Conservation (phyloP, 306 rosid genomes). For the Amphicarpaea edgeworthii region DNA sequence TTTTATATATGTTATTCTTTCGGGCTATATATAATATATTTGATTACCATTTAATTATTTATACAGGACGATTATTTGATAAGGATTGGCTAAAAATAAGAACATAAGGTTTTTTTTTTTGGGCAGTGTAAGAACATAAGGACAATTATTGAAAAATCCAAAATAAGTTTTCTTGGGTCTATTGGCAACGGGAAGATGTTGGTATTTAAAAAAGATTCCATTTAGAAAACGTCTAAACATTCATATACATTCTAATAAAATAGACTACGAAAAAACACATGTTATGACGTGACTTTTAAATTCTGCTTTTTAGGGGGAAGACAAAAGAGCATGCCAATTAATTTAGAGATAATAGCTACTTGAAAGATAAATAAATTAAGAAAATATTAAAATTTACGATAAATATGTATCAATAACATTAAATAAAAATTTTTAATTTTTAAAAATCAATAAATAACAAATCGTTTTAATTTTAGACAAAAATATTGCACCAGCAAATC, state of each 20-base stretch:
- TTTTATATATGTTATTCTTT: neutral
- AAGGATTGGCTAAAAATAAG: constrained; percentile 38
- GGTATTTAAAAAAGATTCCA: constrained; percentile 44
- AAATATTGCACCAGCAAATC: constrained; percentile 50
- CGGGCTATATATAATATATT: neutral
- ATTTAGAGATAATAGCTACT: neutral
- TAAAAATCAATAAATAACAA: neutral
- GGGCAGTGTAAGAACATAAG: constrained; percentile 1
- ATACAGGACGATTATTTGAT: neutral
- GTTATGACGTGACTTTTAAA: constrained; percentile 43
- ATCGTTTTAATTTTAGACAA: constrained; percentile 25
- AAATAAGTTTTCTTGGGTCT: constrained; percentile 43
- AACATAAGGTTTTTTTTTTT: neutral
- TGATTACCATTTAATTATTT: neutral
- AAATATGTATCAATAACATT: neutral
- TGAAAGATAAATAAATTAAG: neutral
- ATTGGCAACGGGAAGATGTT: neutral
- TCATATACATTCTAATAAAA: constrained; percentile 11
- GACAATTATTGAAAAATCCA: constrained; percentile 43
- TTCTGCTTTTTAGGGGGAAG: constrained; percentile 32
- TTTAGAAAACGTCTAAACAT: constrained; percentile 38
- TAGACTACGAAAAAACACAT: constrained; percentile 21
- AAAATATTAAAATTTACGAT: neutral
- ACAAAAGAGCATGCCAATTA: constrained; percentile 43
- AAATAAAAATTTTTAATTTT: neutral